These are phyloP conservation scores for Termitomyces sp. DNA, from an alignment of 768 basidiomycete species.

Conservation along the genomic window DNA sequence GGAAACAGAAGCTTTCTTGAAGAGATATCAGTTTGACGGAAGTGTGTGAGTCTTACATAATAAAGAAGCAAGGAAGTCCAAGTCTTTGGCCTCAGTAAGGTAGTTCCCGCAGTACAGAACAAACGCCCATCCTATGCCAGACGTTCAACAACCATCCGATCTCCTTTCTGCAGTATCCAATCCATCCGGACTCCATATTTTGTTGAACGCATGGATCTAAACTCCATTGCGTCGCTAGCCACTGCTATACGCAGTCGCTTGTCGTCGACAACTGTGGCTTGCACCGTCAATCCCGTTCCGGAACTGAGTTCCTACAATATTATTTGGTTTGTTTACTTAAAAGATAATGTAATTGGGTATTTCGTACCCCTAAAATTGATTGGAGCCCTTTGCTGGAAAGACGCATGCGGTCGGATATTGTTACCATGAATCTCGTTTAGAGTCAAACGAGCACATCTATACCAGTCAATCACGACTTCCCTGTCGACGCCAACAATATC, in stretches of 20 bases:
- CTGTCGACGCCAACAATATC: background rate
- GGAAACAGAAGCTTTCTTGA: no score
- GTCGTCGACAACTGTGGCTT: background rate
- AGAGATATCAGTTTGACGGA: no score
- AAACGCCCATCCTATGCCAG: no score
- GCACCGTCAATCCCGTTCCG: background rate
- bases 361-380: no score
- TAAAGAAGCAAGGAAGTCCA: no score
- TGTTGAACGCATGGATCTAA: background rate
- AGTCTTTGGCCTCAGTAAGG: no score
- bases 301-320: background rate
- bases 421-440: background rate
- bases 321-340: background rate
- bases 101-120: no score
- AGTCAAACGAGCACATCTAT: background rate
- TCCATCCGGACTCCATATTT: background rate
- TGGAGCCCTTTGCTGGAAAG: background rate
- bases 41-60: no score
- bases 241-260: background rate
- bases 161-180: background rate
- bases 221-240: background rate
- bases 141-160: background rate
- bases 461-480: background rate
- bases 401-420: background rate
- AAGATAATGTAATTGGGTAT: background rate